Evolutionary conservation across 805 yeast genomes (phyloP).

Genomic region (Kodamaea laetipori): DNA sequence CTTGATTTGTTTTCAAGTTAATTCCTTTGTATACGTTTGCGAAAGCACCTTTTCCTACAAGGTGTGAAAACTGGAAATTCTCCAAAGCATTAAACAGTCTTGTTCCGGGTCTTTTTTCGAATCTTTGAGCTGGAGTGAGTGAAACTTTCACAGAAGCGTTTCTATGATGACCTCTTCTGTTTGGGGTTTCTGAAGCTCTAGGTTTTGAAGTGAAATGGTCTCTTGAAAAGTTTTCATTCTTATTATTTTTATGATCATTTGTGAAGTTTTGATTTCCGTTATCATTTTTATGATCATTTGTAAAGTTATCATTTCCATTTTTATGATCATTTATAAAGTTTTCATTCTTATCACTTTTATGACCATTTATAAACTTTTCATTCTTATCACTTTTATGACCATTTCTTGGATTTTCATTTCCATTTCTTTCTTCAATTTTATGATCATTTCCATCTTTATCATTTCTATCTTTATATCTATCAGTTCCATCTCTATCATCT

Average conservation of each 20-base stretch:
- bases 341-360: background rate
- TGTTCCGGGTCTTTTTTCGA: constrained; percentile 45
- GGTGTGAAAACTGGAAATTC: constrained; percentile 55
- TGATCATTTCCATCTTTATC: background rate
- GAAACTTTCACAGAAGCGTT: constrained; percentile 41
- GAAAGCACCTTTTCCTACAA: constrained; percentile 88
- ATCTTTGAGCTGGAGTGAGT: constrained; percentile 53
- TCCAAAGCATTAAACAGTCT: constrained; percentile 45
- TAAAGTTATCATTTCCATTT: too few species aligned
- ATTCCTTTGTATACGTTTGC: constrained; percentile 83
- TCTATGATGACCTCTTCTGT: constrained; percentile 19
- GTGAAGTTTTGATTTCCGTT: too few species aligned
- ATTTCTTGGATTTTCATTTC: too few species aligned
- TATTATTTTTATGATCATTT: too few species aligned
- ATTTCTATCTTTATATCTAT: background rate
- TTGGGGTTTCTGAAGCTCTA: constrained; percentile 1
- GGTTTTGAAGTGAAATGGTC: too few species aligned
- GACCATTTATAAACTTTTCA: too few species aligned
- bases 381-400: too few species aligned
- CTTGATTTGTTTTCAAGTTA: constrained; percentile 62
- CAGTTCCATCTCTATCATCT: background rate
- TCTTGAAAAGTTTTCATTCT: too few species aligned
- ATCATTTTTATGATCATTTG: too few species aligned
- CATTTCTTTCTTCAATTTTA: background rate
- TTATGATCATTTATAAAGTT: background rate